phyloP scores from a whole-genome alignment of 441 rosid species.

The Arabidopsis hybrid region DNA sequence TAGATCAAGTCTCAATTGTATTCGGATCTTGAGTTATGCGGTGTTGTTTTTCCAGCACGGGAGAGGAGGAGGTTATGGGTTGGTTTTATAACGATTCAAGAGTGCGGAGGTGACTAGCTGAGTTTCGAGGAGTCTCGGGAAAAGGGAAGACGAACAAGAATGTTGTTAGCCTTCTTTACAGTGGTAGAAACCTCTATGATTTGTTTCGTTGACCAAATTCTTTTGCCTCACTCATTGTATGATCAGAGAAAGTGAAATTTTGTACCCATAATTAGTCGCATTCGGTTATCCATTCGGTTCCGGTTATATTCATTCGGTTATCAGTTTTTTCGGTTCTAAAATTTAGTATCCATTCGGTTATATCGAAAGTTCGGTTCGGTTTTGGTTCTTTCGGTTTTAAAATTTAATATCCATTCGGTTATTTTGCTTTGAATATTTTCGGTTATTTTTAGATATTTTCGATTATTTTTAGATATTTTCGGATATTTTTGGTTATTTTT shows the following conservation, averaged over 20 bases:
- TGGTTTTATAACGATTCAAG: constrained; percentile 84
- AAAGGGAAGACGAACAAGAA: constrained; percentile 59
- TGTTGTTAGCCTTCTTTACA: constrained; percentile 82
- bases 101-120: constrained; percentile 60
- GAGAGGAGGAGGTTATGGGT: constrained; percentile 59
- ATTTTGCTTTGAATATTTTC: too few relatives aligned
- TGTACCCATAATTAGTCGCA: background rate
- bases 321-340: too few relatives aligned
- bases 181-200: constrained; percentile 87
- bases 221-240: background rate
- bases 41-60: constrained; percentile 56
- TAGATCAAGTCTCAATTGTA: background rate
- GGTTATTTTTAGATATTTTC: too few relatives aligned
- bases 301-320: too few relatives aligned
- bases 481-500: too few relatives aligned
- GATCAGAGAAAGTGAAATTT: background rate
- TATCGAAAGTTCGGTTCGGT: too few relatives aligned
- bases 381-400: too few relatives aligned
- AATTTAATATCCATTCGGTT: too few relatives aligned
- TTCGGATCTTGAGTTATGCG: constrained; percentile 3
- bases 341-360: too few relatives aligned
- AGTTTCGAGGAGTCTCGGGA: constrained; percentile 61
- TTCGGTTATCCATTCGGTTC: too few relatives aligned
- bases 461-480: too few relatives aligned
- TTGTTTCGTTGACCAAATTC: constrained; percentile 58